A percentile compares a stretch with the other conserved stretches of the same genome.
These are phyloP conservation scores for Cryptococcus sp. DNA, from an alignment of 1,284 basidiomycete species.

Conservation along the genomic window DNA sequence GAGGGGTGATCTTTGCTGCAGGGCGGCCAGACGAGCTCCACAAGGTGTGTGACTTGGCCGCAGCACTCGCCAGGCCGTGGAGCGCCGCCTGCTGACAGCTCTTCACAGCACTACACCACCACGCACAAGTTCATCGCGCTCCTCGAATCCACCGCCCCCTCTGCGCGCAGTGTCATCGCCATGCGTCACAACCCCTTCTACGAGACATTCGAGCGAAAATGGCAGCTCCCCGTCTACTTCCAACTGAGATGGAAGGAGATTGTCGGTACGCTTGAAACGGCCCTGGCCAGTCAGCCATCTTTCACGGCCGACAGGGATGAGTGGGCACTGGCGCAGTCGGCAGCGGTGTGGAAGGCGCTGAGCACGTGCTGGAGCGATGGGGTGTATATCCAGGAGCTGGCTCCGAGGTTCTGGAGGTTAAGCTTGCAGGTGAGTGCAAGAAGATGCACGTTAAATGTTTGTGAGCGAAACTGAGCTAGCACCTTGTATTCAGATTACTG, in stretches of 20 bases:
- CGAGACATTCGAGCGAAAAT: conserved; percentile 70
- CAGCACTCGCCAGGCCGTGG: neutral
- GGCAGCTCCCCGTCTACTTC: conserved; percentile 96
- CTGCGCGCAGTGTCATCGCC: conserved; percentile 61
- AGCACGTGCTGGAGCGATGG: conserved; percentile 77
- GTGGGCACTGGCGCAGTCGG: conserved; percentile 58
- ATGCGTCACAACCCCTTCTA: conserved; percentile 73
- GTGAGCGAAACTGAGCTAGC: neutral
- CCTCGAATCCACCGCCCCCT: conserved; percentile 77
- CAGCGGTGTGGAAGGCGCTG: conserved; percentile 68
- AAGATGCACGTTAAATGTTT: neutral
- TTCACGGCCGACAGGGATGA: conserved; percentile 1
- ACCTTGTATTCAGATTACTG: conserved; percentile 61
- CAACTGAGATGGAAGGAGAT: conserved; percentile 98
- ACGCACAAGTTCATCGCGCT: conserved; percentile 80
- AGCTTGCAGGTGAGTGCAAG: conserved; percentile 66
- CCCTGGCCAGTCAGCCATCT: conserved; percentile 44
- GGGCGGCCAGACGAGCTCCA: conserved; percentile 87
- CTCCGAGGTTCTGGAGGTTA: conserved; percentile 79
- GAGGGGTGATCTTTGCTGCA: conserved; percentile 76
- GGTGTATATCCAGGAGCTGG: conserved; percentile 74
- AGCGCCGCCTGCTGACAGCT: neutral
- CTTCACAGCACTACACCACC: conserved; percentile 68
- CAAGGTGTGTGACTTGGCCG: conserved; percentile 56
- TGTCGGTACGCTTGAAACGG: conserved; percentile 68